Evolutionary conservation across 2,329 filamentous ascomycete genomes (phyloP).

Genomic region (Exophiala aquamarina): DNA sequence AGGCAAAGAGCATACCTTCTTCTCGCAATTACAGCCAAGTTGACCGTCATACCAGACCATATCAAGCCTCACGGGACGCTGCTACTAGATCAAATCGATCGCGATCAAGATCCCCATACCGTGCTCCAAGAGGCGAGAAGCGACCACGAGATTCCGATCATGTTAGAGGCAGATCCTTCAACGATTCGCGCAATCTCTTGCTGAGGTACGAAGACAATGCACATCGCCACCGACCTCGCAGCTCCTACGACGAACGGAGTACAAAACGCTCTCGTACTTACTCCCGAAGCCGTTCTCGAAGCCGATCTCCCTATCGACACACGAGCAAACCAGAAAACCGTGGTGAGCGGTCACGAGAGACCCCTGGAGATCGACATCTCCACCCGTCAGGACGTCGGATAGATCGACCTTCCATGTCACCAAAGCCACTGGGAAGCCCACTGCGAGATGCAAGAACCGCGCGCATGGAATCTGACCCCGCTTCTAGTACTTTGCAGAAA

Average conservation of each 20-base stretch:
- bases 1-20: constrained; percentile 84
- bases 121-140: constrained; percentile 41
- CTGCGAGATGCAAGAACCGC: no score
- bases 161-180: constrained; percentile 32
- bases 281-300: constrained; percentile 43
- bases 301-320: constrained; percentile 46
- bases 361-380: constrained; percentile 45
- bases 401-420: not conserved
- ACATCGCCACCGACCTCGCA: constrained; percentile 38
- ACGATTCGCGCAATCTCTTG: constrained; percentile 33
- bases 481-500: no score
- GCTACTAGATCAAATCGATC: constrained; percentile 25
- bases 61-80: constrained; percentile 32
- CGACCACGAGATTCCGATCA: constrained; percentile 41
- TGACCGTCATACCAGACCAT: constrained; percentile 89
- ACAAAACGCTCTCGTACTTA: constrained; percentile 34
- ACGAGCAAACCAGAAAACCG: constrained; percentile 13
- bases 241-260: constrained; percentile 53
- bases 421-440: no score
- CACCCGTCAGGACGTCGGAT: constrained; percentile 50
- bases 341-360: constrained; percentile 30
- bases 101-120: constrained; percentile 44
- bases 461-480: no score
- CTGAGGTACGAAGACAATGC: constrained; percentile 41
- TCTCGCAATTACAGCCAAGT: constrained; percentile 75